phyloP scores from a whole-genome alignment of 805 yeast species.

The Metschnikowia colocasiae region DNA sequence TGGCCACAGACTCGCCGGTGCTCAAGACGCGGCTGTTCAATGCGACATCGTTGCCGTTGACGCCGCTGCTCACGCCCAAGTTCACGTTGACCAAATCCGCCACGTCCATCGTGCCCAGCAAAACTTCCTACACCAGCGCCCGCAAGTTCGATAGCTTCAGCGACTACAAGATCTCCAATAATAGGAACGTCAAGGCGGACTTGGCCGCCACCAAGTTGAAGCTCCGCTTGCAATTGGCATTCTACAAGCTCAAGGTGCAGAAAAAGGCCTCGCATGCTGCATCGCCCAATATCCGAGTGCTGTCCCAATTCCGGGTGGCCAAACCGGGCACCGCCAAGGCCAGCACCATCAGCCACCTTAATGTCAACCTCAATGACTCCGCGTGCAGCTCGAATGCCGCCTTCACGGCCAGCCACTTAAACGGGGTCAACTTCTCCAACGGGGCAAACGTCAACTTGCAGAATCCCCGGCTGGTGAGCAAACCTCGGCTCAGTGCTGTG shows the following conservation, averaged over 20 bases:
- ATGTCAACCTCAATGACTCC: background rate
- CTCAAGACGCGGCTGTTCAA: slow-evolving; percentile 12
- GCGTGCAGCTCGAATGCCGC: background rate
- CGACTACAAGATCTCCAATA: slow-evolving; percentile 23
- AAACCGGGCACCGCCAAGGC: background rate
- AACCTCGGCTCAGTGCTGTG: slow-evolving; percentile 15
- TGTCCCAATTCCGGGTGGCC: background rate
- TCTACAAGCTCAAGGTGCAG: slow-evolving; percentile 34
- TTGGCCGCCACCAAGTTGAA: slow-evolving; percentile 43
- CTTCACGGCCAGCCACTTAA: background rate
- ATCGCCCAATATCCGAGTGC: slow-evolving; percentile 14
- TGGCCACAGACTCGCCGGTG: slow-evolving; percentile 16
- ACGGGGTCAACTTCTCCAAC: slow-evolving; percentile 4
- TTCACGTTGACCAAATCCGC: slow-evolving; percentile 16
- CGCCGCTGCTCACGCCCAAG: slow-evolving; percentile 18
- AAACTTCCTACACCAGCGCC: slow-evolving; percentile 6
- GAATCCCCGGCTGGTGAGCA: slow-evolving; percentile 6
- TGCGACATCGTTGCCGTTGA: slow-evolving; percentile 16
- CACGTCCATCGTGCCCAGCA: slow-evolving; percentile 12
- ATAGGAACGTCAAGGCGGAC: slow-evolving; percentile 31
- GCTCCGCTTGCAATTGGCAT: slow-evolving; percentile 40
- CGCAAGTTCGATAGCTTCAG: slow-evolving; percentile 23
- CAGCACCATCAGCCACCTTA: background rate
- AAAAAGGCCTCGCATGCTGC: slow-evolving; percentile 14
- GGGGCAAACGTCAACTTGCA: slow-evolving; percentile 18